These are phyloP conservation scores for Macrophomina tecta DNA, from an alignment of 2,329 filamentous ascomycete species.

Conservation along the genomic window DNA sequence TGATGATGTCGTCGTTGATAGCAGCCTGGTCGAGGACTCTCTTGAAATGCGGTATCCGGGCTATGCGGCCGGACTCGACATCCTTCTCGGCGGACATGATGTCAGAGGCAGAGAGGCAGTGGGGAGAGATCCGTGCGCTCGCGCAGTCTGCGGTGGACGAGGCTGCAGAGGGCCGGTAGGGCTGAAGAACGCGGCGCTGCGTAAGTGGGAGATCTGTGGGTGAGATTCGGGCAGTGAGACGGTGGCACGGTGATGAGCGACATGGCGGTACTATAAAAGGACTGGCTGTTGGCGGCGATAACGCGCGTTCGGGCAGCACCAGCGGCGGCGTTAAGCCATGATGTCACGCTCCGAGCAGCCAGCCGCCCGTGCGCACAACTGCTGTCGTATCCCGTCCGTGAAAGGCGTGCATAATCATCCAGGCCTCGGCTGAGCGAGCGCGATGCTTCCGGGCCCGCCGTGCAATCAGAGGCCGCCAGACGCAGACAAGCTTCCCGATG, in stretches of 20 bases:
- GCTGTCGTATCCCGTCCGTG: background rate
- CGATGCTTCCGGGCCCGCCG: background rate
- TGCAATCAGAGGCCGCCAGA: background rate
- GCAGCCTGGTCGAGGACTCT: slow-evolving; percentile 64
- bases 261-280: slow-evolving; percentile 4
- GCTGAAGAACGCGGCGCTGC: background rate
- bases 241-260: background rate
- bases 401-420: background rate
- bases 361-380: background rate
- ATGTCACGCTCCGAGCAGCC: background rate
- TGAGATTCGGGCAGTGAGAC: background rate
- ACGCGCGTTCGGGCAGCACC: background rate
- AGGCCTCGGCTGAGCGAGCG: background rate
- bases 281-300: background rate
- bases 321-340: background rate
- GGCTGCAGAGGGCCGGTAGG: background rate
- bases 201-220: background rate
- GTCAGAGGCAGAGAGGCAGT: background rate
- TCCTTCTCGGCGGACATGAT: slow-evolving; percentile 25
- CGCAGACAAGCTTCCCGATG: background rate
- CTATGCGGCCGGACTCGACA: slow-evolving; percentile 26
- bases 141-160: background rate
- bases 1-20: slow-evolving; percentile 63
- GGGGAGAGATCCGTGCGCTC: background rate
- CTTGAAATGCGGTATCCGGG: slow-evolving; percentile 31